These are phyloP conservation scores for Kluyveromyces aestuarii DNA, from an alignment of 805 yeast species.

Conservation along the genomic window DNA sequence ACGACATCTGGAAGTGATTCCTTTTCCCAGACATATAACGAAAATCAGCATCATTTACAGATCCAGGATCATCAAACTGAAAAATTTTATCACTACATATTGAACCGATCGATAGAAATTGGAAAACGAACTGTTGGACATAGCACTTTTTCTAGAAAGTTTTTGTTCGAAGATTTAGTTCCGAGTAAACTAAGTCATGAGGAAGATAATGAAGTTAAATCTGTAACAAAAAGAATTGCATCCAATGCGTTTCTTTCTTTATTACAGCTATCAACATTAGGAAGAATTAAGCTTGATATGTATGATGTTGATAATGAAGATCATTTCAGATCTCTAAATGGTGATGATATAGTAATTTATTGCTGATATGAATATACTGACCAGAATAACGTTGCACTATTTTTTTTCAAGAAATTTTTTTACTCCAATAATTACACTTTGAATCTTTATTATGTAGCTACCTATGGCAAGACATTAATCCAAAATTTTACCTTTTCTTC, in stretches of 20 bases:
- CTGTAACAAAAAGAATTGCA: slow-evolving; percentile 18
- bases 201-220: slow-evolving; percentile 1
- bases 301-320: not conserved
- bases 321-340: slow-evolving; percentile 7
- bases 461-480: slow-evolving; percentile 25
- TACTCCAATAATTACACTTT: not conserved
- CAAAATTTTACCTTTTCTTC: slow-evolving; percentile 23
- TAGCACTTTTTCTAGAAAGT: slow-evolving; percentile 12
- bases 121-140: slow-evolving; percentile 13
- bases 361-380: not conserved
- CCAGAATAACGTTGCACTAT: not conserved
- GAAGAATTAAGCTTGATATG: slow-evolving; percentile 11
- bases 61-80: slow-evolving; percentile 19
- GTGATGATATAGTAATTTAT: slow-evolving; percentile 13
- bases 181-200: slow-evolving; percentile 16
- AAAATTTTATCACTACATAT: slow-evolving; percentile 22
- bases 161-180: slow-evolving; percentile 21
- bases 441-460: not conserved
- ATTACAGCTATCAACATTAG: slow-evolving; percentile 18
- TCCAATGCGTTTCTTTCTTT: slow-evolving; percentile 26
- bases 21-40: not conserved
- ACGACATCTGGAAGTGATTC: slow-evolving; percentile 3
- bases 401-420: not conserved
- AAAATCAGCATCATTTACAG: slow-evolving; percentile 1
- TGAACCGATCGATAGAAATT: slow-evolving; percentile 13